These are phyloP conservation scores for Globisporangium cederbergense DNA, from an alignment of 352 stramenopile species.

Conservation along the genomic window DNA sequence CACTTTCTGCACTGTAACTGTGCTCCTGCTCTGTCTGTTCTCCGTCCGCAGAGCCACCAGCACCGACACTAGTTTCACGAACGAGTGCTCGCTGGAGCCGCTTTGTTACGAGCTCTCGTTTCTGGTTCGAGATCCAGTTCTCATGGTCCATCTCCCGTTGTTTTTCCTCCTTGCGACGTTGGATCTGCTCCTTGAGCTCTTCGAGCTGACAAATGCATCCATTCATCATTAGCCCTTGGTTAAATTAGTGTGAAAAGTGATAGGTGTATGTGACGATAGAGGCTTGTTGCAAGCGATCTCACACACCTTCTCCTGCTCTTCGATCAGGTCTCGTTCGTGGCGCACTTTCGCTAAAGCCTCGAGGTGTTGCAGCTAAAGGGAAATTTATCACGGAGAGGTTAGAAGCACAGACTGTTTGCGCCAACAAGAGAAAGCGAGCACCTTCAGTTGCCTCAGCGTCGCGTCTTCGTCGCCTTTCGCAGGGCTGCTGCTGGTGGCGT, in stretches of 20 bases:
- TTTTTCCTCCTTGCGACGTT: slow-evolving; percentile 39
- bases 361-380: slow-evolving; percentile 27
- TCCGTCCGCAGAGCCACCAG: background rate
- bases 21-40: slow-evolving; percentile 9
- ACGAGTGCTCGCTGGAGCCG: slow-evolving; percentile 40
- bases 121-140: slow-evolving; percentile 49
- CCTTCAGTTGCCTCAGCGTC: slow-evolving; percentile 42
- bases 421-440: slow-evolving; percentile 4
- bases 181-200: slow-evolving; percentile 41
- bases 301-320: slow-evolving; percentile 56
- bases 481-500: background rate
- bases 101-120: slow-evolving; percentile 38
- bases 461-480: slow-evolving; percentile 17
- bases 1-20: slow-evolving; percentile 31
- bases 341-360: slow-evolving; percentile 40
- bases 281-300: background rate
- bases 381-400: too few relatives aligned
- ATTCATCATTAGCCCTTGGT: background rate
- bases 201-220: slow-evolving; percentile 28
- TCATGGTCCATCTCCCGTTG: slow-evolving; percentile 42
- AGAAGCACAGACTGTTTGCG: too few relatives aligned
- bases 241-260: background rate
- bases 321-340: slow-evolving; percentile 52
- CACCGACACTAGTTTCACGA: slow-evolving; percentile 12
- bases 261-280: background rate